Evolutionary conservation across 345 rosid genomes (phyloP).

Genomic region (Turnera subulata): DNA sequence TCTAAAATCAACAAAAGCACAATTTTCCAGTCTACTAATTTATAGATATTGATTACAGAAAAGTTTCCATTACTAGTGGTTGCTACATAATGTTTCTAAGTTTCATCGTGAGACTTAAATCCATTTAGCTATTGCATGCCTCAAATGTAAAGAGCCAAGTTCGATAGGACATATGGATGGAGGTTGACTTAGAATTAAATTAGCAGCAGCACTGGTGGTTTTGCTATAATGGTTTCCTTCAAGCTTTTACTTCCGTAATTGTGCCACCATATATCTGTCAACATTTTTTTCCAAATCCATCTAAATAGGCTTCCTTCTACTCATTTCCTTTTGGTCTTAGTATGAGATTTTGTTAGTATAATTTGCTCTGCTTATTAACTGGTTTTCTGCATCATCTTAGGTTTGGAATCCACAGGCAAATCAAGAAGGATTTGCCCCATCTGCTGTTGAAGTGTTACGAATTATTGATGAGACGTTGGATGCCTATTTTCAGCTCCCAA

Average conservation of each 20-base stretch:
- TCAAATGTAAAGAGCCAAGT: no score
- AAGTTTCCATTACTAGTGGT: neutral
- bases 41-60: neutral
- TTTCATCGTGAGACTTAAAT: neutral
- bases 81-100: neutral
- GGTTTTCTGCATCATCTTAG: constrained; percentile 29
- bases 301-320: no score
- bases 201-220: no score
- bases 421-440: constrained; percentile 73
- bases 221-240: no score
- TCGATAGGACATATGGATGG: no score
- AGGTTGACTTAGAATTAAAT: no score
- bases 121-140: neutral
- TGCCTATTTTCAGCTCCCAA: constrained; percentile 89
- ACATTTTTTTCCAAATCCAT: no score
- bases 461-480: constrained; percentile 81
- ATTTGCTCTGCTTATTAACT: neutral
- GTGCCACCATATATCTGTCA: neutral
- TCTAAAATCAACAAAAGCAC: neutral
- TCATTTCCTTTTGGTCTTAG: constrained; percentile 3
- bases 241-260: neutral
- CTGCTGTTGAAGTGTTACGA: constrained; percentile 75
- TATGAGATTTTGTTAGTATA: constrained; percentile 1
- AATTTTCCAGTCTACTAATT: neutral
- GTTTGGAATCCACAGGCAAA: constrained; percentile 64